Base-by-base conservation (phyloP, 192 early-diverging fungal species). In the Pilobolus umbonatus region DNA sequence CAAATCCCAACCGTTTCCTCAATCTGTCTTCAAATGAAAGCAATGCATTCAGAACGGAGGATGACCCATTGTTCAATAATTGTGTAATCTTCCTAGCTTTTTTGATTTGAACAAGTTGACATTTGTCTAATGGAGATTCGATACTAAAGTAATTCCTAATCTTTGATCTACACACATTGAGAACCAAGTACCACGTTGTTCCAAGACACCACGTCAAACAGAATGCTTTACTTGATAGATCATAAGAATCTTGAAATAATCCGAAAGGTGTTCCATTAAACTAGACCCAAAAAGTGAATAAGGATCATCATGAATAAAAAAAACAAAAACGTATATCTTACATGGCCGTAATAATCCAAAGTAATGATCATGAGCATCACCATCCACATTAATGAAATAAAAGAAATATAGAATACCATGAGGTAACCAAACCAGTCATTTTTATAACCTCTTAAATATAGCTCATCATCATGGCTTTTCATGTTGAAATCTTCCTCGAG, bases 261-360 rank as follows among this genome's bases (percentile, higher is more conserved):
- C 30, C 32, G 55, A 38, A 61, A 5, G 60, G 53, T 1, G 36
- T n/a, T 7, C 71, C 73, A 14, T 64, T 55, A 11, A 65, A 25
- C 60, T 62, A 62, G 12, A n/a, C 10, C 28, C 4, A 25, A 4
- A 11, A 30, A 40, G 17, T n/a, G 15, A 42, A 2, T 35, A 39
- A 24, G 28, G 9, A 31, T 45, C 25, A 15, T 43, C 0, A 3
- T 43, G 1, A 1, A 17, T 21, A 43, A 26, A 19, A 43, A 28
- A 10, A 15, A 15, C 7, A 14, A 5, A 30, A 31, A 3, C n/a
- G 14, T 24, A 36, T 48, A 3, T 17, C 45, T 53, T 34, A 79
- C 63, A 15, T 66, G 56, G 22, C 78, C 80, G 46, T 82, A 82
- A 67, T 82, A 82, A 61, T 82, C 80, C 46, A 75, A 58, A 31